phyloP scores from a whole-genome alignment of 1,284 basidiomycete genomes.

The Rhodotorula sp. region DNA sequence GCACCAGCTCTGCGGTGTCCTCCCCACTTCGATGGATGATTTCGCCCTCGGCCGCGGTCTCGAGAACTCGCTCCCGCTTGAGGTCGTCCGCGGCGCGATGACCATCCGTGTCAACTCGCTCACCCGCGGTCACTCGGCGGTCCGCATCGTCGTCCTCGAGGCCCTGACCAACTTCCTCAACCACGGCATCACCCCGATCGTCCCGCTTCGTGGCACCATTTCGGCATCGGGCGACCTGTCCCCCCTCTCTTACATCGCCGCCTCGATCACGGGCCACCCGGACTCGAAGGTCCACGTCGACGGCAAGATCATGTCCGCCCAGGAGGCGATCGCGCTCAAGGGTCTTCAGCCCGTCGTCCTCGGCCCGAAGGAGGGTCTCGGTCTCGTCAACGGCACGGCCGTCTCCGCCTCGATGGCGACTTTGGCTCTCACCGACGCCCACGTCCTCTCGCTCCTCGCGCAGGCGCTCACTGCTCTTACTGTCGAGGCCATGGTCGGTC shows the following conservation, averaged over 20 bases:
- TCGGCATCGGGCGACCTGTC: slow-evolving; percentile 66
- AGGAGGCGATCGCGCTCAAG: slow-evolving; percentile 65
- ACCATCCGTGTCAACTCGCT: slow-evolving; percentile 71
- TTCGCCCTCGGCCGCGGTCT: slow-evolving; percentile 53
- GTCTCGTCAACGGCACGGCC: slow-evolving; percentile 74
- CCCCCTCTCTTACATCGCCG: slow-evolving; percentile 76
- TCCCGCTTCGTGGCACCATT: slow-evolving; percentile 79
- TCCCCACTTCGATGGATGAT: slow-evolving; percentile 58
- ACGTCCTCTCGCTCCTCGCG: slow-evolving; percentile 67
- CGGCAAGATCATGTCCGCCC: slow-evolving; percentile 30
- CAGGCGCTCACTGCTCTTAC: slow-evolving; percentile 80
- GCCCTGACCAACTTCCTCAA: slow-evolving; percentile 71
- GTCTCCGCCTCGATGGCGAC: slow-evolving; percentile 61
- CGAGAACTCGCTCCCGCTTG: slow-evolving; percentile 68
- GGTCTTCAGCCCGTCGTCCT: slow-evolving; percentile 61
- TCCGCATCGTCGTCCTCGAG: slow-evolving; percentile 75
- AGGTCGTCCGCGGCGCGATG: slow-evolving; percentile 86
- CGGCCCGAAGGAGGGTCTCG: slow-evolving; percentile 58
- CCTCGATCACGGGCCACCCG: slow-evolving; percentile 71
- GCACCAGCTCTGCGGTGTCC: slow-evolving; percentile 63
- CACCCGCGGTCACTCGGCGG: slow-evolving; percentile 70
- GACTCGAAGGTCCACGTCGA: slow-evolving; percentile 61
- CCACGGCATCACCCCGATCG: slow-evolving; percentile 72
- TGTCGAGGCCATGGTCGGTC: slow-evolving; percentile 68
- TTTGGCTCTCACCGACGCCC: slow-evolving; percentile 65